Percentiles rank a stretch among this genome's conserved stretches.
phyloP scores from a whole-genome alignment of 1,284 basidiomycete genomes.

The Exobasidium cylindrosporum region DNA sequence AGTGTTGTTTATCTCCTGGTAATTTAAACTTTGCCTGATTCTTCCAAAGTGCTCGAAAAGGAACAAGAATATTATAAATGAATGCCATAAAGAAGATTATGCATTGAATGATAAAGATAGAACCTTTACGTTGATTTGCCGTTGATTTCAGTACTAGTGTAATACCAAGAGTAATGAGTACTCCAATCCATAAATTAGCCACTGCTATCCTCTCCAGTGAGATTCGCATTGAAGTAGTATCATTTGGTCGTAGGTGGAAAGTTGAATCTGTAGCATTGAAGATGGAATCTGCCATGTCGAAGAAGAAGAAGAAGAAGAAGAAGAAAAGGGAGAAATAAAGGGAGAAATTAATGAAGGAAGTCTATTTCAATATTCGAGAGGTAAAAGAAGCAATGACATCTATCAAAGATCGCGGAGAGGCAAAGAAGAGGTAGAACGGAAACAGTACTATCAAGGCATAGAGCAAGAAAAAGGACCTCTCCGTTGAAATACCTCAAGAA shows the following conservation, averaged over 20 bases:
- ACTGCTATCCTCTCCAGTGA: neutral
- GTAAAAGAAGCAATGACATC: too few species aligned
- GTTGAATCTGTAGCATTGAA: neutral
- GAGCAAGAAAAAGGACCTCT: too few species aligned
- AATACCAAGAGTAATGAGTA: neutral
- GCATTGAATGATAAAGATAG: constrained; percentile 1
- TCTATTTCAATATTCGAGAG: too few species aligned
- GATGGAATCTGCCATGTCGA: neutral
- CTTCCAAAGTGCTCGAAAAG: neutral
- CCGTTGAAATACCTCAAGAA: too few species aligned
- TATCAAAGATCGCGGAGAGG: too few species aligned
- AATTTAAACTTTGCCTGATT: neutral
- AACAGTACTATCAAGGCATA: too few species aligned
- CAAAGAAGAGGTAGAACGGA: too few species aligned
- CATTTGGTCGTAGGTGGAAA: neutral
- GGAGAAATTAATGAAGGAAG: too few species aligned
- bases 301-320: neutral
- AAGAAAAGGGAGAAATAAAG: neutral
- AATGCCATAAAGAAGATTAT: neutral
- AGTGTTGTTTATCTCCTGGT: neutral
- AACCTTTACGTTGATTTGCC: neutral
- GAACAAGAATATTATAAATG: neutral
- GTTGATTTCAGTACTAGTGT: neutral
- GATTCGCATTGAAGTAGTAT: neutral
- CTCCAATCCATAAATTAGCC: neutral